phyloP scores from a whole-genome alignment of 2,329 filamentous ascomycete species.

The Sphaerulina vaccinii region DNA sequence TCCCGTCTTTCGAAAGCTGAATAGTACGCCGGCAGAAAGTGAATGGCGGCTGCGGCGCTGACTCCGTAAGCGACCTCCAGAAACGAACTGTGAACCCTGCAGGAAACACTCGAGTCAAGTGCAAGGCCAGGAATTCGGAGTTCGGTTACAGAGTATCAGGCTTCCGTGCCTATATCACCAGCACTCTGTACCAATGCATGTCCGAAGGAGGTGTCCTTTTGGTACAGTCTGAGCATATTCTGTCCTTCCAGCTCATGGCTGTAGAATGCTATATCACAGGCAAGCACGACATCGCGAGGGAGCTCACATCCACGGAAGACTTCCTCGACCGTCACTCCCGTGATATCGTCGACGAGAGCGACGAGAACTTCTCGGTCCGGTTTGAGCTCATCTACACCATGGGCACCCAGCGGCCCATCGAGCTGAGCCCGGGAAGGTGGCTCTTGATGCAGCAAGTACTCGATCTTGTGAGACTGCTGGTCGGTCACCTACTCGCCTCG shows the following conservation, averaged over 20 bases:
- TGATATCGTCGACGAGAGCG: constrained; percentile 65
- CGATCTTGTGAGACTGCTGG: constrained; percentile 27
- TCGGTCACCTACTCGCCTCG: constrained; percentile 46
- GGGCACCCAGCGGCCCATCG: constrained; percentile 42
- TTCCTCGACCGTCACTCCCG: constrained; percentile 36
- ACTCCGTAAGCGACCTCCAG: background rate
- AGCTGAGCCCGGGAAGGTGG: constrained; percentile 45
- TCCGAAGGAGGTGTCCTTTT: constrained; percentile 55
- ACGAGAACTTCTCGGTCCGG: constrained; percentile 43
- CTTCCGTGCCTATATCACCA: background rate
- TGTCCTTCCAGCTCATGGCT: constrained; percentile 65
- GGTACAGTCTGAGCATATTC: constrained; percentile 60
- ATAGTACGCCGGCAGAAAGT: background rate
- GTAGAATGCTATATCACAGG: constrained; percentile 56
- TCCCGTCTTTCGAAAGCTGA: background rate
- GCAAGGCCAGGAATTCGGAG: background rate
- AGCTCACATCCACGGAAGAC: constrained; percentile 18
- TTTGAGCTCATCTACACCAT: constrained; percentile 49
- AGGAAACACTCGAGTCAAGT: background rate
- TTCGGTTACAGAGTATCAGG: background rate
- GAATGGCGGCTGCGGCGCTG: background rate
- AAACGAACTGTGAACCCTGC: background rate
- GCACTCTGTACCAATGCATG: constrained; percentile 46
- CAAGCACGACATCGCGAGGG: constrained; percentile 46
- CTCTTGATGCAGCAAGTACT: constrained; percentile 40